phyloP scores from a whole-genome alignment of 352 stramenopile genomes.

The Poterioochromonas sp. region DNA sequence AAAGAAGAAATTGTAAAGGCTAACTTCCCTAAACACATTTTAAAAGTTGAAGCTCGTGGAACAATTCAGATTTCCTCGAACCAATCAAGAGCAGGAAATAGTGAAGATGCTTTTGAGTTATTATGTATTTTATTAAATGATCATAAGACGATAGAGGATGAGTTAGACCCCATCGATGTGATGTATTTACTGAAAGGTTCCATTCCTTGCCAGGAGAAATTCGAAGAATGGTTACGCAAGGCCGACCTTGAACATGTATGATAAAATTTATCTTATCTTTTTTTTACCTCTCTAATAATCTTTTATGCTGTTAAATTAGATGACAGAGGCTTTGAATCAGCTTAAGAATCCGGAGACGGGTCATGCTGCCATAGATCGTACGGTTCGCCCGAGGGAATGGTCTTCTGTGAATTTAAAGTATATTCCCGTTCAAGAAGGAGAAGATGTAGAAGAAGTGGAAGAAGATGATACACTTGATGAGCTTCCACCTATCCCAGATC shows the following conservation, averaged over 20 bases:
- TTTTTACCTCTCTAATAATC: neutral
- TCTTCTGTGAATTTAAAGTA: neutral
- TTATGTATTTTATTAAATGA: neutral
- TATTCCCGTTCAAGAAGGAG: conserved; percentile 6
- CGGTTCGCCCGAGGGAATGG: neutral
- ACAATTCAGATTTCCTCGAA: neutral
- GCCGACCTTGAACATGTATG: neutral
- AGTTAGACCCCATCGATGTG: neutral
- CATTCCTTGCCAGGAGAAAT: neutral
- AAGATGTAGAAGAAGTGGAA: conserved; percentile 1
- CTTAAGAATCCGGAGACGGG: neutral
- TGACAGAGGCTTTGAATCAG: neutral
- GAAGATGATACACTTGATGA: neutral
- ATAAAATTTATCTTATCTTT: neutral
- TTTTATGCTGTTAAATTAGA: neutral
- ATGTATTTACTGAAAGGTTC: neutral
- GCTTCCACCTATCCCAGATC: neutral
- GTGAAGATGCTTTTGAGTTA: conserved; percentile 25
- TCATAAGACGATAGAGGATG: conserved; percentile 4
- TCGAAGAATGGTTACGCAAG: conserved; percentile 9
- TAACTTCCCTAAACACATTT: conserved; percentile 25
- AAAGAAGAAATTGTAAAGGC: neutral
- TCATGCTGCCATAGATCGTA: neutral
- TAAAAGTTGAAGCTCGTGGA: neutral
- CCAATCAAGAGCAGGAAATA: neutral